Conservation (phyloP, 202 grass and related monocot species). For the Cymbopogon flexuosus region DNA sequence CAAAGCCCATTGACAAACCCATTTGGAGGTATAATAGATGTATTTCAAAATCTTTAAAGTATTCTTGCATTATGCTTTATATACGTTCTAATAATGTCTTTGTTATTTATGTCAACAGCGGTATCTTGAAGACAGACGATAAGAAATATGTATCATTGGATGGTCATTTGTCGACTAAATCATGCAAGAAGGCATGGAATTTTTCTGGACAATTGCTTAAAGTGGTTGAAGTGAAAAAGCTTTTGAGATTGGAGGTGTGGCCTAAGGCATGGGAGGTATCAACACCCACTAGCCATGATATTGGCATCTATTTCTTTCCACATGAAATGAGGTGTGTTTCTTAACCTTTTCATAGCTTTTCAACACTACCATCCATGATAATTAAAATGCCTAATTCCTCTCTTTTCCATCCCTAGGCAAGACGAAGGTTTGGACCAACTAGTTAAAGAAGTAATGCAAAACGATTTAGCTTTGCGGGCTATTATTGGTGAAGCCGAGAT, state of each 20-base stretch:
- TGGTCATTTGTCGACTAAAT: constrained; percentile 53
- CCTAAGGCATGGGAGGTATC: constrained; percentile 45
- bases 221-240: constrained; percentile 33
- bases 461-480: constrained; percentile 42
- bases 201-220: constrained; percentile 26
- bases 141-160: constrained; percentile 27
- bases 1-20: background rate
- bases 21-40: constrained; percentile 27
- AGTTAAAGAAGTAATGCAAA: constrained; percentile 36
- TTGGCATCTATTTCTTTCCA: constrained; percentile 62
- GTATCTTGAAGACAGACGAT: constrained; percentile 37
- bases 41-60: background rate
- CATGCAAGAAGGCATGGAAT: constrained; percentile 38
- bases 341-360: background rate
- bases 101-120: constrained; percentile 32
- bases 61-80: background rate
- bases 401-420: constrained; percentile 29
- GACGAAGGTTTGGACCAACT: constrained; percentile 32
- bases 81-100: constrained; percentile 5
- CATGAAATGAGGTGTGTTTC: constrained; percentile 39
- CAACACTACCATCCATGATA: background rate
- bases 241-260: constrained; percentile 45
- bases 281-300: constrained; percentile 26
- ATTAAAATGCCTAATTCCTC: background rate
- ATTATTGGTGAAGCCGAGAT: constrained; percentile 46